Percentiles rank a stretch among this genome's conserved stretches.
Evolutionary conservation across 2,329 filamentous ascomycete genomes (phyloP).

Genomic region (Scedosporium boydii): DNA sequence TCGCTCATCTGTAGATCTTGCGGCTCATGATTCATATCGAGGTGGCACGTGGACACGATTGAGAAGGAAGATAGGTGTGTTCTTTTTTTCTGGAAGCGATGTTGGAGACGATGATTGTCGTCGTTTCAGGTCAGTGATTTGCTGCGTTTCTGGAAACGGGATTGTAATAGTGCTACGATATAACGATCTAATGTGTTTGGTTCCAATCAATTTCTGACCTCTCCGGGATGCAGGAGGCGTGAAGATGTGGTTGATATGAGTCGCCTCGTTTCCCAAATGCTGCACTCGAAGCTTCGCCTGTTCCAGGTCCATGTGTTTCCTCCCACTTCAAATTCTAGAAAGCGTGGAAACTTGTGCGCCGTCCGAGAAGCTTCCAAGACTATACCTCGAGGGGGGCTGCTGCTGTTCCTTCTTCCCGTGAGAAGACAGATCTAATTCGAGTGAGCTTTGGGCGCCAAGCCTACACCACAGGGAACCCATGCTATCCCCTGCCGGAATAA

Average conservation of each 20-base stretch:
- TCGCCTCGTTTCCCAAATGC: too few relatives aligned
- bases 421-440: too few relatives aligned
- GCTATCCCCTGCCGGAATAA: too few relatives aligned
- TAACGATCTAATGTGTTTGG: neutral
- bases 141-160: neutral
- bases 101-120: neutral
- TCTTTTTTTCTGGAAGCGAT: neutral
- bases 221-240: too few relatives aligned
- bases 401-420: too few relatives aligned
- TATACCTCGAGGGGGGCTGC: too few relatives aligned
- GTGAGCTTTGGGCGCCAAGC: too few relatives aligned
- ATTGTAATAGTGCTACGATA: neutral
- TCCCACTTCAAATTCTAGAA: neutral
- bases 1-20: too few relatives aligned
- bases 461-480: too few relatives aligned
- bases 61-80: neutral
- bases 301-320: neutral
- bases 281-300: too few relatives aligned
- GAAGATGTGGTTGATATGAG: too few relatives aligned
- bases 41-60: neutral
- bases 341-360: neutral
- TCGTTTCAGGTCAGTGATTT: neutral
- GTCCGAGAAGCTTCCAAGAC: neutral
- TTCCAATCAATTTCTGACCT: too few relatives aligned
- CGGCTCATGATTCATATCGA: conserved; percentile 6